phyloP scores from a whole-genome alignment of 768 basidiomycete species.

The Leccinellum rugosiceps region DNA sequence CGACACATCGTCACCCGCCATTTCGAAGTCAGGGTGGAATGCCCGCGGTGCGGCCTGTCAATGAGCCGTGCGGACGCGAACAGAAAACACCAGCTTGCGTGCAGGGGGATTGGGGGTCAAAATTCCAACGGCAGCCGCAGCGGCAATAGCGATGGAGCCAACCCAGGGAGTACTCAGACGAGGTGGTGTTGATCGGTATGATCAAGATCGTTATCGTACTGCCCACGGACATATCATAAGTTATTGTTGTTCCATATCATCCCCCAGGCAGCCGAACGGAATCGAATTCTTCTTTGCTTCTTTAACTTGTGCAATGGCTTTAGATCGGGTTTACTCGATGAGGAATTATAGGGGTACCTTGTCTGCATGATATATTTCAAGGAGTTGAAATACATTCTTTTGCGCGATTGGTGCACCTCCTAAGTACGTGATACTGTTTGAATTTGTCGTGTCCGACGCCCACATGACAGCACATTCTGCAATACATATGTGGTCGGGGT shows the following conservation, averaged over 20 bases:
- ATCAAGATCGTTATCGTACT: neutral
- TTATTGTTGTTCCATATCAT: neutral
- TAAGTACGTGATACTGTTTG: neutral
- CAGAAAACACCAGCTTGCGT: slow-evolving; percentile 20
- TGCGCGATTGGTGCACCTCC: neutral
- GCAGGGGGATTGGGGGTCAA: slow-evolving; percentile 1
- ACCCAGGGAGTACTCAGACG: neutral
- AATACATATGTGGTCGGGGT: neutral
- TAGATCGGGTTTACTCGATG: neutral
- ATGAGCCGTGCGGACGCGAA: slow-evolving; percentile 24
- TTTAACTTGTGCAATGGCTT: neutral
- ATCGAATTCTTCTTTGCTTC: neutral
- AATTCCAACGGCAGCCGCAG: neutral
- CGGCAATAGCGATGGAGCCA: neutral
- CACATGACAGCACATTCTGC: neutral
- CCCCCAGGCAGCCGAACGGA: neutral
- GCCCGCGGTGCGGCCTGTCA: slow-evolving; percentile 11
- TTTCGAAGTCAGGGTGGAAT: slow-evolving; percentile 22
- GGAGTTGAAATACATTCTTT: neutral
- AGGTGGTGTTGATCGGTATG: neutral
- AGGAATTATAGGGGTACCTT: neutral
- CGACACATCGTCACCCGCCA: slow-evolving; percentile 26
- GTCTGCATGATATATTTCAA: neutral
- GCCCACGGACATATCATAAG: neutral
- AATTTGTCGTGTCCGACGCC: neutral